Base-by-base conservation (phyloP, 1,139 yeast species). In the Taiozyma sp. region DNA sequence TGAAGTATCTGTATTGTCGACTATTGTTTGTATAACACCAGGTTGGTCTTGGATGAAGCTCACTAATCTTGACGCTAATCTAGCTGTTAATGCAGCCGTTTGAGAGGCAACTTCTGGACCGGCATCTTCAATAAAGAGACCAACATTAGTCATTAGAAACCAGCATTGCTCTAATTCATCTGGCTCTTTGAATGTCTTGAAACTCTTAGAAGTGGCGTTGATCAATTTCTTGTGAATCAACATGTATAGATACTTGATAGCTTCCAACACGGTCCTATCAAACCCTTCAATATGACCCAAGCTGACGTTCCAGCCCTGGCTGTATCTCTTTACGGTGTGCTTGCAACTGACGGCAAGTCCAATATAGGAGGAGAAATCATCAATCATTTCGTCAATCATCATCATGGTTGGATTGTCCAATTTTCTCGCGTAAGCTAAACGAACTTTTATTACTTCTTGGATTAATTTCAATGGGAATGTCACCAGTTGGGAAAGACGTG, bases 341-440 rank as follows among this genome's bases (percentile, higher is more conserved):
- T 89, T 85, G 44, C 90, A 81, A 55, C 83, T 88, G 26, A 88
- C 75, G 0, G 97, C 95, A 45, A 90, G 74, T 44, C 81, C 77
- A 49, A 91, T 79, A 64, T 89, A 89, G 1, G 85, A 77, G 56
- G 85, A 84, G 63, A 91, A 85, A 66, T 90, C 97, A 46, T 83
- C 93, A 57, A 93, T 80, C 80, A 89, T 87, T 68, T 91, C 97
- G 67, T 93, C 98, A 57, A 93, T 88, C 85, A 91, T 88, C 91
- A 90, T 87, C 80, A 90, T 81, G 0, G 98, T 90, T 1, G 97
- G 97, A 60, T 88, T 88, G 50, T 80, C 82, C 51, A 91, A 70
- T 60, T 86, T 85, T 66, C 79, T 77, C 4, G 98, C 96, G 64
- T 89, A 90, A 3, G 78, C 74, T 48, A 93, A 74, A 56, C 98